Percentiles rank a stretch among this genome's conserved stretches.
Evolutionary conservation across 306 rosid species (phyloP).

Genomic region (Pyrus bretschneideri): DNA sequence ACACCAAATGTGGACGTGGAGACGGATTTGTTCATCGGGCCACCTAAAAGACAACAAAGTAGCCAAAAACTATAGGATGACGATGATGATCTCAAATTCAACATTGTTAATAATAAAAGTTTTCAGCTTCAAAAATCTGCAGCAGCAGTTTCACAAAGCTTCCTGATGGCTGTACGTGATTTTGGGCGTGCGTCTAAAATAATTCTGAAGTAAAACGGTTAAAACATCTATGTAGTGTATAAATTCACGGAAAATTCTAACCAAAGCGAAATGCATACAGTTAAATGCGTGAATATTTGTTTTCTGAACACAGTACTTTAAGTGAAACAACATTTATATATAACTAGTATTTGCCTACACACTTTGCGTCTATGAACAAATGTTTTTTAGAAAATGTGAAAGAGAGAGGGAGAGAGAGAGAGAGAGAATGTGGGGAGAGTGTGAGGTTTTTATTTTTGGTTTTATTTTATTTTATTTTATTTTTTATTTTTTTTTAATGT

Average conservation of each 20-base stretch:
- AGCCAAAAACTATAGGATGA: neutral
- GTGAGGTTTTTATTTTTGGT: too few relatives aligned
- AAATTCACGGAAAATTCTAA: neutral
- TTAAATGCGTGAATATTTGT: neutral
- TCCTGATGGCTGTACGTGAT: neutral
- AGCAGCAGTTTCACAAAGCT: neutral
- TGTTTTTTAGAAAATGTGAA: too few relatives aligned
- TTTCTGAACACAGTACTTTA: neutral
- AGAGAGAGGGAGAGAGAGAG: too few relatives aligned
- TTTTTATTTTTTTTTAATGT: too few relatives aligned
- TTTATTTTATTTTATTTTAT: too few relatives aligned
- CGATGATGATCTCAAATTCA: neutral
- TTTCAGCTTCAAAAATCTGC: neutral
- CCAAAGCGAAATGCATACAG: neutral
- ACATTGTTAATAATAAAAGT: neutral
- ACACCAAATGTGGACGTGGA: conserved; percentile 45
- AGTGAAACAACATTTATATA: neutral
- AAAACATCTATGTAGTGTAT: neutral
- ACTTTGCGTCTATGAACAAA: too few relatives aligned
- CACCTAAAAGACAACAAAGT: conserved; percentile 31
- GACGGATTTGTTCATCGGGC: conserved; percentile 71
- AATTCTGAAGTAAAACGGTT: neutral
- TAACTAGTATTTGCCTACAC: too few relatives aligned
- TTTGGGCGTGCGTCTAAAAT: neutral
- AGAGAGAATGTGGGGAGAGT: too few relatives aligned